A percentile compares a stretch with the other conserved stretches of the same genome.
These are phyloP conservation scores for Gossypium longicalyx DNA, from an alignment of 345 rosid genomes.

Conservation along the genomic window DNA sequence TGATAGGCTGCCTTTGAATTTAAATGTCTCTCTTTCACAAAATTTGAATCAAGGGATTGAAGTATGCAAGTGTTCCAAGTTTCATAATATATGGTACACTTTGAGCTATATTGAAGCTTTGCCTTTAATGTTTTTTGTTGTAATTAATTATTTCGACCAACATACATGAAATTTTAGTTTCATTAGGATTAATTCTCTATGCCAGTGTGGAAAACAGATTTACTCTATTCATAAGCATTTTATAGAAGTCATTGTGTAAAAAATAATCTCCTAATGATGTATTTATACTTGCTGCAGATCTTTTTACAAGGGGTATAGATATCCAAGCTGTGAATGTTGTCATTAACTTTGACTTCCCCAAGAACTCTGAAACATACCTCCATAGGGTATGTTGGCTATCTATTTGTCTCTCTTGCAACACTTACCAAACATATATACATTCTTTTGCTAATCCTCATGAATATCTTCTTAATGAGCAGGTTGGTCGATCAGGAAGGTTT, in stretches of 20 bases:
- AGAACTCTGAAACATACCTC: constrained; percentile 93
- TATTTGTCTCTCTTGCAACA: background rate
- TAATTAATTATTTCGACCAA: background rate
- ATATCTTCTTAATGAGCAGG: constrained; percentile 37
- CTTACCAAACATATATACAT: background rate
- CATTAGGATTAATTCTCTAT: background rate
- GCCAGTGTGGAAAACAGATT: background rate
- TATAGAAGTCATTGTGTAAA: background rate
- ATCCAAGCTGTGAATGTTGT: constrained; percentile 99
- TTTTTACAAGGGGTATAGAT: constrained; percentile 98
- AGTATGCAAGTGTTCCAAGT: background rate
- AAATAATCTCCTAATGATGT: constrained; percentile 17
- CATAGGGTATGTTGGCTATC: constrained; percentile 69
- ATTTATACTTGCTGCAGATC: constrained; percentile 49
- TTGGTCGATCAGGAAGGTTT: constrained; percentile 98
- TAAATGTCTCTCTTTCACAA: background rate
- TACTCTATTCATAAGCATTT: background rate
- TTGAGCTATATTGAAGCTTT: constrained; percentile 4
- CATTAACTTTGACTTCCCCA: constrained; percentile 95
- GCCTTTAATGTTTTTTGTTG: background rate
- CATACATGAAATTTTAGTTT: background rate
- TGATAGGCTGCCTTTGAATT: background rate
- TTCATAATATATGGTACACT: background rate
- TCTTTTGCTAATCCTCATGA: constrained; percentile 4
- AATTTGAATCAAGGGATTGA: constrained; percentile 2